Evolutionary conservation across 176 grass and related monocot species (phyloP).

Genomic region (Thinopyrum elongatum): DNA sequence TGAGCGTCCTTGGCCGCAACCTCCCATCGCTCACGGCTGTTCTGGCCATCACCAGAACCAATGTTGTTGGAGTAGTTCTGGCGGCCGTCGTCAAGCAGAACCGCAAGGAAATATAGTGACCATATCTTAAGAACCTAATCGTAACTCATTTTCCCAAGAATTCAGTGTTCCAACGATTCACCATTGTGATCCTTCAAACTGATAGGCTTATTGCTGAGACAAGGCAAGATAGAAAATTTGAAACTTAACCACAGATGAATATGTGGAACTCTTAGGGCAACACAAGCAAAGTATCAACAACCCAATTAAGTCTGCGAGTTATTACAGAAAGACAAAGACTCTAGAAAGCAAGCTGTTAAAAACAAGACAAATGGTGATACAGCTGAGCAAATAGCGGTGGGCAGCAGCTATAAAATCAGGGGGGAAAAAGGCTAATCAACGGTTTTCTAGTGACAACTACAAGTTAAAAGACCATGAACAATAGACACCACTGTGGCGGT

Average conservation of each 20-base stretch:
- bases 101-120: no score
- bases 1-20: no score
- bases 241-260: background rate
- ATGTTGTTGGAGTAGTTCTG: no score
- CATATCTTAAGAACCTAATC: no score
- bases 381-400: slow-evolving; percentile 6
- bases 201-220: background rate
- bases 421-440: slow-evolving; percentile 19
- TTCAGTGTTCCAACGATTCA: no score
- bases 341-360: slow-evolving; percentile 36
- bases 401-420: slow-evolving; percentile 34
- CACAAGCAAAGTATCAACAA: slow-evolving; percentile 15
- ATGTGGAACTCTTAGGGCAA: slow-evolving; percentile 26
- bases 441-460: slow-evolving; percentile 29
- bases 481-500: slow-evolving; percentile 33
- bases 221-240: background rate
- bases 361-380: slow-evolving; percentile 4
- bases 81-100: no score
- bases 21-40: no score
- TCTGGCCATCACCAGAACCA: no score
- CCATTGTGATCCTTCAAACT: no score
- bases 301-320: slow-evolving; percentile 24
- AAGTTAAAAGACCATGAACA: slow-evolving; percentile 51
- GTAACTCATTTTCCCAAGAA: no score
- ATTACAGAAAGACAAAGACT: slow-evolving; percentile 28